Percentiles rank a stretch among this genome's conserved stretches.
phyloP scores from a whole-genome alignment of 371 early-diverging fungal species.

The Capniomyces stellatus region DNA sequence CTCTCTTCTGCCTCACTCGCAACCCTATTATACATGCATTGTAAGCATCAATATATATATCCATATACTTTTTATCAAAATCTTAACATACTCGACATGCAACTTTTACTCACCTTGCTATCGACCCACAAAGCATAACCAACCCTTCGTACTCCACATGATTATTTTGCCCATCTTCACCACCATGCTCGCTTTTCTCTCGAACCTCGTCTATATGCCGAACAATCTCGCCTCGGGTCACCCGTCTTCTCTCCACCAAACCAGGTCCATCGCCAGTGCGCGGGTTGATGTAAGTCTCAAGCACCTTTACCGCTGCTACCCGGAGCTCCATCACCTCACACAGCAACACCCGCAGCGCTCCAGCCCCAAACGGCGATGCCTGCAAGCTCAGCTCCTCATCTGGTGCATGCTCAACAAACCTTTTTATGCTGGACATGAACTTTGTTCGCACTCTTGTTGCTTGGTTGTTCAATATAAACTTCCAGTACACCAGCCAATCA shows the following conservation, averaged over 20 bases:
- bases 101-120: neutral
- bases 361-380: constrained; percentile 14
- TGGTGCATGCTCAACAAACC: constrained; percentile 23
- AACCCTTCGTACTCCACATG: neutral
- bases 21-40: too few relatives aligned
- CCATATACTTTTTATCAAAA: neutral
- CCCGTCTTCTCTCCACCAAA: too few relatives aligned
- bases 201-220: too few relatives aligned
- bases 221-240: too few relatives aligned
- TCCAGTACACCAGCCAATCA: constrained; percentile 24
- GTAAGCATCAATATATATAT: too few relatives aligned
- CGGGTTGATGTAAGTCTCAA: neutral
- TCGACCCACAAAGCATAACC: neutral
- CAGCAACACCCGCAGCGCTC: neutral
- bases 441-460: constrained; percentile 4
- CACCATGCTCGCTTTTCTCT: too few relatives aligned
- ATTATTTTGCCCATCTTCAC: neutral
- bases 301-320: neutral
- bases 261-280: too few relatives aligned
- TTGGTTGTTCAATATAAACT: constrained; percentile 15
- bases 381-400: constrained; percentile 12
- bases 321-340: neutral
- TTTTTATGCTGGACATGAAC: constrained; percentile 11
- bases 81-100: neutral
- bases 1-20: neutral